Conservation (phyloP, 2,329 filamentous ascomycete species). For the Pseudogymnoascus sp. region DNA sequence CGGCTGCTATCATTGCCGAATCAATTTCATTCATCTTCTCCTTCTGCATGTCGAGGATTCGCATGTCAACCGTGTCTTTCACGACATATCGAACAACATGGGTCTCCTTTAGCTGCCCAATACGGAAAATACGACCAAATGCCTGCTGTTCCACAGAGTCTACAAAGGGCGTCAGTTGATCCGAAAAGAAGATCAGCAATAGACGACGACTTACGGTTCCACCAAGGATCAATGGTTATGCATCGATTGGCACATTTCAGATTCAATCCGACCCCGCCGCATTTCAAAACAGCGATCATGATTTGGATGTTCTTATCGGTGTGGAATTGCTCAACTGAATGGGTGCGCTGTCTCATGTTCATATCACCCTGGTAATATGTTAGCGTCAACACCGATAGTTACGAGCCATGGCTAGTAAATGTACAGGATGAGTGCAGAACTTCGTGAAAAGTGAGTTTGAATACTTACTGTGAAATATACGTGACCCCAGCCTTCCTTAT, state of each 20-base stretch:
- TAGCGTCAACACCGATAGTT: background rate
- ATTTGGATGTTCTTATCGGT: slow-evolving; percentile 35
- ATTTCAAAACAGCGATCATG: slow-evolving; percentile 49
- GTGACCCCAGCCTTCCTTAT: slow-evolving; percentile 40
- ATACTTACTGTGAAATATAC: slow-evolving; percentile 27
- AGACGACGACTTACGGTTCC: slow-evolving; percentile 12
- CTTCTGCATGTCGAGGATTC: slow-evolving; percentile 48
- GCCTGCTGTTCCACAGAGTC: slow-evolving; percentile 52
- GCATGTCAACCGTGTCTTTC: slow-evolving; percentile 49
- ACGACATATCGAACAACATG: slow-evolving; percentile 52
- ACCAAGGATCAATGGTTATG: slow-evolving; percentile 41
- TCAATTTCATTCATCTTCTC: slow-evolving; percentile 44
- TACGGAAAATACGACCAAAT: slow-evolving; percentile 52
- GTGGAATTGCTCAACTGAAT: slow-evolving; percentile 41
- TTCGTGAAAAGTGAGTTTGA: background rate
- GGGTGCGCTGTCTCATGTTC: slow-evolving; percentile 36
- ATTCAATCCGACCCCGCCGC: slow-evolving; percentile 48
- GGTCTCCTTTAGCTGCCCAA: slow-evolving; percentile 56
- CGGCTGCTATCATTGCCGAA: slow-evolving; percentile 21
- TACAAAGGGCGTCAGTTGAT: no score
- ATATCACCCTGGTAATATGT: slow-evolving; percentile 40
- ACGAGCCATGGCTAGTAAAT: background rate
- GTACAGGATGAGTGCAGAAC: background rate
- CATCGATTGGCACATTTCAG: slow-evolving; percentile 45
- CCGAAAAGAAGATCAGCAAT: no score